These are phyloP conservation scores for Cercospora berteroae DNA, from an alignment of 2,329 filamentous ascomycete genomes.

Conservation along the genomic window DNA sequence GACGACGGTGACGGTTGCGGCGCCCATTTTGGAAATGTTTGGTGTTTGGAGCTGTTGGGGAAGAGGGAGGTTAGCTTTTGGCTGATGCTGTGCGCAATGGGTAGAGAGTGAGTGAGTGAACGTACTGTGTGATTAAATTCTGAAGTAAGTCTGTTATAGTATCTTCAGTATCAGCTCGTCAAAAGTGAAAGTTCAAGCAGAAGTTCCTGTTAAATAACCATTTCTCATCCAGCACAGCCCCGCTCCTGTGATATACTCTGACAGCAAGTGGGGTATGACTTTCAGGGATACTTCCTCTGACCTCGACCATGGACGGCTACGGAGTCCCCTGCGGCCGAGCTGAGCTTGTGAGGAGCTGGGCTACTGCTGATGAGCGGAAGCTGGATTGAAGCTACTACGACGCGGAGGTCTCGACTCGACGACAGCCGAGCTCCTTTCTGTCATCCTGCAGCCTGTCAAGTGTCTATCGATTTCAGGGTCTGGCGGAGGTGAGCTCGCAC, in stretches of 20 bases:
- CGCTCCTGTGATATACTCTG: background rate
- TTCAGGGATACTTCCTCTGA: background rate
- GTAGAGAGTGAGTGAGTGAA: background rate
- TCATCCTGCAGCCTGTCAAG: background rate
- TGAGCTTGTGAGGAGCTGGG: background rate
- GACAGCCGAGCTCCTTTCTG: background rate
- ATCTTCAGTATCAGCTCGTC: background rate
- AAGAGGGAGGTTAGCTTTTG: no score
- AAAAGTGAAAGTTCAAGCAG: background rate
- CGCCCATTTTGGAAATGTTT: constrained; percentile 9
- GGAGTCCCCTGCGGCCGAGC: background rate
- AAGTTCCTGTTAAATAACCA: background rate
- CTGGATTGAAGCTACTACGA: background rate
- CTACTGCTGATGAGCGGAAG: background rate
- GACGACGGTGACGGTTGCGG: constrained; percentile 35
- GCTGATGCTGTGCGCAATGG: no score
- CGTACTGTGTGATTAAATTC: background rate
- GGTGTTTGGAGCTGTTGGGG: background rate
- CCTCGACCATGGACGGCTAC: background rate
- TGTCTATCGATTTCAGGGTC: background rate
- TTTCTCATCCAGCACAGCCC: background rate
- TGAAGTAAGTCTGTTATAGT: background rate
- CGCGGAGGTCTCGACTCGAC: constrained; percentile 14
- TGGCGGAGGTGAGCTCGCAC: background rate
- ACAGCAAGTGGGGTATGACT: constrained; percentile 2